Conservation (phyloP, 805 yeast species). For the Metschnikowia orientalis region DNA sequence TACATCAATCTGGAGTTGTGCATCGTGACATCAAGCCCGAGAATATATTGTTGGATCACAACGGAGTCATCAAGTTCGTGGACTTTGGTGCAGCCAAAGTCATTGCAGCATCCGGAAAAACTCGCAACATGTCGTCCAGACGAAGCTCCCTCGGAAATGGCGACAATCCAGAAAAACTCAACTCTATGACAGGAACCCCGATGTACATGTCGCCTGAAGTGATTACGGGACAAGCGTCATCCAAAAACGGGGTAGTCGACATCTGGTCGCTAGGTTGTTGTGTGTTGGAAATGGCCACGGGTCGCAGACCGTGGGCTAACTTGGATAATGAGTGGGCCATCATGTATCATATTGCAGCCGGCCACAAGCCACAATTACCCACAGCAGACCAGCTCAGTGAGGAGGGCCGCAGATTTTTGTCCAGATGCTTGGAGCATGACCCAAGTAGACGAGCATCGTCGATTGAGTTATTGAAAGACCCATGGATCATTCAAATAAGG, state of each 20-base stretch:
- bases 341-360: slow-evolving; percentile 97
- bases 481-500: slow-evolving; percentile 78
- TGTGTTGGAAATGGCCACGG: slow-evolving; percentile 93
- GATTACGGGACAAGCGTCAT: slow-evolving; percentile 68
- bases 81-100: slow-evolving; percentile 98
- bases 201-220: slow-evolving; percentile 99
- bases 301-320: slow-evolving; percentile 94
- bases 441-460: slow-evolving; percentile 81
- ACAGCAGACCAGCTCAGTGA: slow-evolving; percentile 69
- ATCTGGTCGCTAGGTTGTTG: slow-evolving; percentile 98
- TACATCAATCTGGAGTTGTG: slow-evolving; percentile 92
- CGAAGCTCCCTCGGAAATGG: slow-evolving; percentile 4
- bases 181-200: slow-evolving; percentile 84
- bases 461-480: slow-evolving; percentile 77
- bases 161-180: slow-evolving; percentile 26
- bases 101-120: slow-evolving; percentile 56
- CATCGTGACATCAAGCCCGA: slow-evolving; percentile 97
- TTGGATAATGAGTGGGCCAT: slow-evolving; percentile 97
- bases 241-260: slow-evolving; percentile 66
- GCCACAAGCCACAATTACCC: slow-evolving; percentile 86
- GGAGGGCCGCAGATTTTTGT: slow-evolving; percentile 66
- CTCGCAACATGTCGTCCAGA: slow-evolving; percentile 21
- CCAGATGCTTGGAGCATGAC: slow-evolving; percentile 75
- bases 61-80: slow-evolving; percentile 90
- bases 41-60: slow-evolving; percentile 81